Evolutionary conservation across 495 filamentous ascomycete species (phyloP), one percentile per base, ranked within the genome.

Genomic region (Tuber calosporum): DNA sequence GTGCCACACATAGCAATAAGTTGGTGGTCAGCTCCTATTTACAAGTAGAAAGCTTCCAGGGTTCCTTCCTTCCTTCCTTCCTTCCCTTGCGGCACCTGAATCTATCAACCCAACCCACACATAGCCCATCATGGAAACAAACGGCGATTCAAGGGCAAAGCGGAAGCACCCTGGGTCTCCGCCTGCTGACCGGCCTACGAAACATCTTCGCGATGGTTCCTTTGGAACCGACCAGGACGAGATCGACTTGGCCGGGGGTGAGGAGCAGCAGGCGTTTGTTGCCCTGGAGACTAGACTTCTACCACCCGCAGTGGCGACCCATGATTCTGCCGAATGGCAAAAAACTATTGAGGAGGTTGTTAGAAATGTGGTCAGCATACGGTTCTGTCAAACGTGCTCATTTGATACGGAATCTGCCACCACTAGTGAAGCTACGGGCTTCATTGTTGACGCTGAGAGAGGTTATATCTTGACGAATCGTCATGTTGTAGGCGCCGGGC

Each of bases 371-470:
- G 96, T 99, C 41, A 96, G 93, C 19, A 98, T 99, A 82, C 92
- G 96, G 75, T 99, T 99, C 85, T 98, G 94, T 82, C 94, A 97
- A 85, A 98, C 96, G 1, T 97, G 93, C 83, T 93, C 95, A 6
- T 99, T 99, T 81, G 95, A 99, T 82, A 98, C 95, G 22, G 96
- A 98, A 77, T 84, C 93, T 22, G 96, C 96, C 4, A 88, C 95
- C 80, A 91, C 93, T 22, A 96, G 92, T 80, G 96, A 99, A 83
- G 95, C 95, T 45, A 98, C 95, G 1, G 95, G 95, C 4, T 99
- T 98, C 82, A 94, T 99, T 36, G 95, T 99, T 22, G 96, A 99
- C 86, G 92, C 95, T 37, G 91, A 97, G 83, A 90, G 88, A 79
- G 95, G 96, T 81, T 97, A 89, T 77, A 96, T 96, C 81, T 83